A percentile compares a stretch with the other conserved stretches of the same genome.
Conservation (phyloP, 2,329 filamentous ascomycete species). For the Beauveria caledonica region DNA sequence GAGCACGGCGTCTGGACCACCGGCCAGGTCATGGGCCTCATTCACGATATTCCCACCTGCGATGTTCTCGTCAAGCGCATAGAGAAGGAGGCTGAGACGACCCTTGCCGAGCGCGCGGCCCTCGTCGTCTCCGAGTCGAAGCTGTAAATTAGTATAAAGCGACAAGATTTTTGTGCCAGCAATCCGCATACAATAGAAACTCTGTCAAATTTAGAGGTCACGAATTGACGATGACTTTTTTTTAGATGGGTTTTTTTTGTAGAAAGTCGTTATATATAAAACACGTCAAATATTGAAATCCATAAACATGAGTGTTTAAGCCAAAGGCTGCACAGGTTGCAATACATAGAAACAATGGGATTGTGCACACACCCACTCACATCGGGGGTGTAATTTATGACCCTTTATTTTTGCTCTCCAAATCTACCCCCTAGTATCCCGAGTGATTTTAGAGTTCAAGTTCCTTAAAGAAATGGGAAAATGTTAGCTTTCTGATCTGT, state of each 20-base stretch:
- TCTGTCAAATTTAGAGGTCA: not conserved
- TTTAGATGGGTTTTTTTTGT: not conserved
- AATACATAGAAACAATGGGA: no score
- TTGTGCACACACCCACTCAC: no score
- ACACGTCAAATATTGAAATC: not conserved
- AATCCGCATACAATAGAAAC: not conserved
- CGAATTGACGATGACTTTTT: not conserved
- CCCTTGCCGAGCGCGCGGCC: conserved; percentile 50
- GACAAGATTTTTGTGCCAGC: not conserved
- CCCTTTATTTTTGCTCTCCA: no score
- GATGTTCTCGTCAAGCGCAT: conserved; percentile 61
- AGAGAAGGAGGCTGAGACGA: conserved; percentile 65
- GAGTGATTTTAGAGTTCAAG: no score
- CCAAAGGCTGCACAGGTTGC: no score
- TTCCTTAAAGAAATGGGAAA: no score
- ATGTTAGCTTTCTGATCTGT: no score
- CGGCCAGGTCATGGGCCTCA: conserved; percentile 86
- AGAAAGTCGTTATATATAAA: not conserved
- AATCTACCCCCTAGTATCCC: no score
- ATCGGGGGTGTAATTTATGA: no score
- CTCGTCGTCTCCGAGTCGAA: conserved; percentile 51
- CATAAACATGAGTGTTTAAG: no score
- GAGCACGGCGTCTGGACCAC: conserved; percentile 96
- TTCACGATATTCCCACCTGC: conserved; percentile 76
- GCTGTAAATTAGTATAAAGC: conserved; percentile 32